Evolutionary conservation across 495 filamentous ascomycete species (phyloP).

Genomic region (Lineolata rhizophorae): DNA sequence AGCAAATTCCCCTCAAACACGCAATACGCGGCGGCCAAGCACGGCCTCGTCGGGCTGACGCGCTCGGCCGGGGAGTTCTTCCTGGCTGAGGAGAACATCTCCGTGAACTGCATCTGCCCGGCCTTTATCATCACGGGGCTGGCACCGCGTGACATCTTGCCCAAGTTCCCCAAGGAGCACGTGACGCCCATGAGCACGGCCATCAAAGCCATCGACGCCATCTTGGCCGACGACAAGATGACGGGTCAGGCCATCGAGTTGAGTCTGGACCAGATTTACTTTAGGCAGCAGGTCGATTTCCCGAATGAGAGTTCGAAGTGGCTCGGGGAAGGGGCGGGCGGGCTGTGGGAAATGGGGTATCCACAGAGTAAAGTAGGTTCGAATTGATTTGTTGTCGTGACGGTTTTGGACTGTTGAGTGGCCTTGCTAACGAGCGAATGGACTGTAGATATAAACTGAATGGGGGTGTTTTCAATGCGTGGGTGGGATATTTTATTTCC

Average conservation of each 20-base stretch:
- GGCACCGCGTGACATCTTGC: slow-evolving; percentile 16
- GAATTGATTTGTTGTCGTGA: too few relatives aligned
- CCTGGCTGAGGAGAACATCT: slow-evolving; percentile 16
- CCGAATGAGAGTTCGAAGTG: slow-evolving; percentile 9
- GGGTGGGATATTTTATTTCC: too few relatives aligned
- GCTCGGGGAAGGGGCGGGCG: slow-evolving; percentile 7
- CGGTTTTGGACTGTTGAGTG: too few relatives aligned
- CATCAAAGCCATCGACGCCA: slow-evolving; percentile 14
- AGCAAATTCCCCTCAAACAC: slow-evolving; percentile 13
- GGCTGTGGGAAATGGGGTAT: slow-evolving; percentile 7
- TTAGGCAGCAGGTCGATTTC: slow-evolving; percentile 10
- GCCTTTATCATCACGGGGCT: slow-evolving; percentile 18
- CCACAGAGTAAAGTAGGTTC: too few relatives aligned
- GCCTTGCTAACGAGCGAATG: too few relatives aligned
- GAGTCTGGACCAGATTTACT: slow-evolving; percentile 11
- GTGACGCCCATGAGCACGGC: slow-evolving; percentile 21
- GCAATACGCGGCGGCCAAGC: slow-evolving; percentile 18
- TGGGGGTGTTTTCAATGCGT: too few relatives aligned
- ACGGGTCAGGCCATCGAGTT: slow-evolving; percentile 14
- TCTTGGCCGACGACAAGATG: slow-evolving; percentile 11
- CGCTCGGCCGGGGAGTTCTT: slow-evolving; percentile 12
- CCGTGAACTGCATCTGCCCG: slow-evolving; percentile 20
- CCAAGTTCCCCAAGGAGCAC: slow-evolving; percentile 18
- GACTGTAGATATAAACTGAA: too few relatives aligned
- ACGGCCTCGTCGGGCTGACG: slow-evolving; percentile 18